Base-by-base conservation (phyloP, 306 rosid species). In the Quercus ilex region DNA sequence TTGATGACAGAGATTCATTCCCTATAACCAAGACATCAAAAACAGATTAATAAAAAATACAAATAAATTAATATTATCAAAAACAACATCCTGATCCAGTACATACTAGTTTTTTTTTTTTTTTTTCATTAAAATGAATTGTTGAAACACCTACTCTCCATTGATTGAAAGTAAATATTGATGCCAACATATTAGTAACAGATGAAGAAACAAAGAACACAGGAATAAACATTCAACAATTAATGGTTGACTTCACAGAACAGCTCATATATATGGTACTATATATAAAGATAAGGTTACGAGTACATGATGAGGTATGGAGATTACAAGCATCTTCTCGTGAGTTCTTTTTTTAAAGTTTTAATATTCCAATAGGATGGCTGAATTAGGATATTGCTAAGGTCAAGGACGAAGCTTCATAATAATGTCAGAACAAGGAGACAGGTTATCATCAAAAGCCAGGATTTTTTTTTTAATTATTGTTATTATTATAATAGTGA, bases 191-290 rank as follows among this genome's bases (percentile, higher is more conserved):
- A 84, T 91, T 86, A 77, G 76, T 79, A 77, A 84, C 83, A 77
- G 79, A 74, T 31, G 58, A 67, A 30, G 69, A 60, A 74, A 74
- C 46, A 85, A 84, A 72, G 71, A 78, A 79, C 49, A 55, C 74
- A 69, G 46, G 35, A 59, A 81, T 25, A 86, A 77, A 73, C 77
- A 85, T 81, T 78, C 30, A 82, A 77, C 62, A 77, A 74, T 12
- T 56, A 79, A 75, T 65, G 83, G 91, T 90, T 92, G 96, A 90
- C 97, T 92, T 87, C 64, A 49, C 65, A 65, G 33, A 83, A 87
- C 97, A 89, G 92, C 91, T 90, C 92, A 90, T 87, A 80, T 77
- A 90, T 87, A 78, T 77, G 83, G 77, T 86, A 77, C 63, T 65
- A 62, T 79, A 73, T 65, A 68, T 79, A 73, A 83, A 84, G 90